phyloP scores from a whole-genome alignment of 768 basidiomycete genomes.

The Naganishia vaughanmartiniae region DNA sequence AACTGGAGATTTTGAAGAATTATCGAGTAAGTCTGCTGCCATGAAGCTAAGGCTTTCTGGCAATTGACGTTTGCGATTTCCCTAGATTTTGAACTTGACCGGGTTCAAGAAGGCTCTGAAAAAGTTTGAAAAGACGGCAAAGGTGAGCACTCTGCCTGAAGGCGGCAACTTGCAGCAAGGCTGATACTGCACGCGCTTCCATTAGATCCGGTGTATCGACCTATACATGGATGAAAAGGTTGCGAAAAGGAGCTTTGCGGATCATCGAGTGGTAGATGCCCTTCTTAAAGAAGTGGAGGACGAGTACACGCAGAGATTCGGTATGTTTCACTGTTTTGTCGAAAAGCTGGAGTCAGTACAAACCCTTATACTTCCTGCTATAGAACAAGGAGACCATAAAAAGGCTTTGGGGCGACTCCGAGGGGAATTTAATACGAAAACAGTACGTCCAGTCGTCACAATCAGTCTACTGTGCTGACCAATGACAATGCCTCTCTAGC shows the following conservation, averaged over 20 bases:
- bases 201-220: conserved; percentile 66
- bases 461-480: neutral
- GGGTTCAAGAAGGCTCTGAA: conserved; percentile 87
- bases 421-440: conserved; percentile 50
- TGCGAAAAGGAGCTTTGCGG: conserved; percentile 66
- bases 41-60: conserved; percentile 35
- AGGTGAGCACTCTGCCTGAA: conserved; percentile 52
- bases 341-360: neutral
- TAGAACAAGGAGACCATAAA: conserved; percentile 72
- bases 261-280: conserved; percentile 60
- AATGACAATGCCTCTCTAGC: conserved; percentile 32
- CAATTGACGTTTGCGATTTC: conserved; percentile 43
- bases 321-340: conserved; percentile 55
- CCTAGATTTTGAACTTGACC: conserved; percentile 72
- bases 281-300: conserved; percentile 76
- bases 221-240: conserved; percentile 81
- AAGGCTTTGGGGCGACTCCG: conserved; percentile 69
- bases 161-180: neutral
- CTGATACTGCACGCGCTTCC: neutral
- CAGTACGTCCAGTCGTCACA: conserved; percentile 39
- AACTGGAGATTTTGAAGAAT: conserved; percentile 78
- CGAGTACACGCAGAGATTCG: conserved; percentile 71
- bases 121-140: conserved; percentile 77
- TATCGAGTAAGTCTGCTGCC: conserved; percentile 64
- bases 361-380: conserved; percentile 8